Conservation (phyloP, 805 yeast species). For the Yamadazyma kitorensis region DNA sequence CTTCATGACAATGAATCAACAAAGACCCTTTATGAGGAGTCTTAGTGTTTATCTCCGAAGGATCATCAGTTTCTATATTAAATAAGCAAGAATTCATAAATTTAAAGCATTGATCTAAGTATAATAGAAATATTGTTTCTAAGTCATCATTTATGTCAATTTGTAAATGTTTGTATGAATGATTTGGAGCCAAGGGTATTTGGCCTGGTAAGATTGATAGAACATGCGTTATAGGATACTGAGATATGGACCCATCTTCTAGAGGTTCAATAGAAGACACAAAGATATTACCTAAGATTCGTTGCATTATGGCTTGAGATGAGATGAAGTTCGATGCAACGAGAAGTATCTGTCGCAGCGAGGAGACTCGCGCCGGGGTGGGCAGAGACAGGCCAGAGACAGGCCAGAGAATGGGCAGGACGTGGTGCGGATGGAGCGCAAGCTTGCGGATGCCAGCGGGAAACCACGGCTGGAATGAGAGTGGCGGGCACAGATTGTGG, state of each 20-base stretch:
- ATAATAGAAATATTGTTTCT: conserved; percentile 59
- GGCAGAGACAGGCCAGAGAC: too few species aligned
- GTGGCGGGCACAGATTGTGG: too few species aligned
- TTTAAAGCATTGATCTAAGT: conserved; percentile 56
- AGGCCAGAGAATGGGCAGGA: too few species aligned
- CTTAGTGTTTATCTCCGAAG: conserved; percentile 41
- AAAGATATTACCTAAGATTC: conserved; percentile 79
- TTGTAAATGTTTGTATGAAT: conserved; percentile 54
- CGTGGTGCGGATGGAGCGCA: too few species aligned
- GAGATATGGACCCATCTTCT: conserved; percentile 46
- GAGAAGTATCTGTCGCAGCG: too few species aligned
- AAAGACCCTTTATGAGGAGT: conserved; percentile 39
- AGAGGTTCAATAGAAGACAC: conserved; percentile 73
- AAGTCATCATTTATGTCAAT: conserved; percentile 74
- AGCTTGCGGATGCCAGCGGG: too few species aligned
- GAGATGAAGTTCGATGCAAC: conserved; percentile 7
- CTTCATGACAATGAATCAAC: conserved; percentile 52
- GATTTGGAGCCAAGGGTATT: conserved; percentile 45
- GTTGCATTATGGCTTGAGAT: conserved; percentile 27
- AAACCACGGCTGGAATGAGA: too few species aligned
- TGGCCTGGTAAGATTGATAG: conserved; percentile 67
- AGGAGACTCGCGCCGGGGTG: too few species aligned
- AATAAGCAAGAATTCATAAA: conserved; percentile 44
- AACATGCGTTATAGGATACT: conserved; percentile 63
- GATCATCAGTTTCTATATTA: conserved; percentile 27